phyloP scores from a whole-genome alignment of 345 rosid species.

The Hirschfeldia incana region DNA sequence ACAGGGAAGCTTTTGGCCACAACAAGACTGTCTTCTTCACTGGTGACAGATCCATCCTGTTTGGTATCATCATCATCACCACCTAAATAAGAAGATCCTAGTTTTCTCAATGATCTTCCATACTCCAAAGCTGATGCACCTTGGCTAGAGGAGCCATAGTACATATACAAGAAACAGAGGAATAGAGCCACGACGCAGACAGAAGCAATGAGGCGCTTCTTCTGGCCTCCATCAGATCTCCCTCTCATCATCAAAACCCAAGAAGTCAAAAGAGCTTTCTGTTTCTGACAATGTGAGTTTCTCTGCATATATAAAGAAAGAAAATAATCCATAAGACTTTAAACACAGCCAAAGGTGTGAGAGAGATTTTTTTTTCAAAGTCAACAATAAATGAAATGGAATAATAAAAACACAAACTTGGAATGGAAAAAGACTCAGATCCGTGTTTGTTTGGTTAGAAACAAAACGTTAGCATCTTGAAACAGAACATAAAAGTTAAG shows the following conservation, averaged over 20 bases:
- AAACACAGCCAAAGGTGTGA: background rate
- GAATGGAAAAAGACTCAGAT: constrained; percentile 23
- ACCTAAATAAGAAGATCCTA: constrained; percentile 62
- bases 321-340: constrained; percentile 17
- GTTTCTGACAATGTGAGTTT: background rate
- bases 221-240: constrained; percentile 85
- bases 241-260: constrained; percentile 60
- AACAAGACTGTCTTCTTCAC: constrained; percentile 44
- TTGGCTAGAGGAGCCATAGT: constrained; percentile 61
- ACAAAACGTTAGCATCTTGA: constrained; percentile 24
- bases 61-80: constrained; percentile 68
- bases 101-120: constrained; percentile 62
- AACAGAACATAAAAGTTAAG: constrained; percentile 16
- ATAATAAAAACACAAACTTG: background rate
- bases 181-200: constrained; percentile 54
- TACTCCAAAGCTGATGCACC: constrained; percentile 79
- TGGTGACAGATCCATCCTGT: constrained; percentile 56
- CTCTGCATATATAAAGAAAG: constrained; percentile 35
- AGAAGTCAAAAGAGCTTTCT: constrained; percentile 3
- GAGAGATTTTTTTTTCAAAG: constrained; percentile 18
- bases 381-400: background rate
- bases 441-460: constrained; percentile 26
- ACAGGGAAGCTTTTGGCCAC: constrained; percentile 83
- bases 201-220: constrained; percentile 70
- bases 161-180: constrained; percentile 70